These are phyloP conservation scores for Dactylis glomerata DNA, from an alignment of 176 grass and related monocot genomes.

Conservation along the genomic window DNA sequence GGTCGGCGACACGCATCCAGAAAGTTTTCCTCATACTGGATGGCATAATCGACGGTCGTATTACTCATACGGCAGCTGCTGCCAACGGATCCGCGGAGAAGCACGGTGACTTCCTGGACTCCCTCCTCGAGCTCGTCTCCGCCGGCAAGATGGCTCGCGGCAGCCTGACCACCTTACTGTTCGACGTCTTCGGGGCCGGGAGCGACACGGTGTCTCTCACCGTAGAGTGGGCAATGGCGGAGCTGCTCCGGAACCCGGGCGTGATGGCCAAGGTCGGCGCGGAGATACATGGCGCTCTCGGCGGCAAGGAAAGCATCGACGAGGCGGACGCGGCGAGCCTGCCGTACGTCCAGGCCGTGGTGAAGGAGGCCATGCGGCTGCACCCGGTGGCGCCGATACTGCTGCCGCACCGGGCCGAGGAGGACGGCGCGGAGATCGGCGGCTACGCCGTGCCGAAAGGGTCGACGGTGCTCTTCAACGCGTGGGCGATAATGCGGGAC, in stretches of 20 bases:
- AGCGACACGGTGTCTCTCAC: neutral
- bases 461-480: neutral
- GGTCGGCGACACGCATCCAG: neutral
- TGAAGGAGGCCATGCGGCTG: too few species aligned
- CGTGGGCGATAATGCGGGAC: slow-evolving; percentile 11
- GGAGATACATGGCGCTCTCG: neutral
- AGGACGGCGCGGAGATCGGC: too few species aligned
- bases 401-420: too few species aligned
- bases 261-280: neutral
- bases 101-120: slow-evolving; percentile 38
- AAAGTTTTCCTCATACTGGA: slow-evolving; percentile 2
- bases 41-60: slow-evolving; percentile 12
- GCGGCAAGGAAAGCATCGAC: neutral
- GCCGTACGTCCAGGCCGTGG: too few species aligned
- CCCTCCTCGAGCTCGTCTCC: slow-evolving; percentile 14
- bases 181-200: neutral
- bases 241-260: neutral
- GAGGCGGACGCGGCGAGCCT: neutral
- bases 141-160: neutral
- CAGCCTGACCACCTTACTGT: neutral
- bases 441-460: too few species aligned
- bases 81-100: neutral
- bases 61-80: too few species aligned
- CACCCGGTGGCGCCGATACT: too few species aligned
- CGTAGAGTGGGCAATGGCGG: neutral